Conservation (phyloP, 1,139 yeast genomes). For the Lipomyces yarrowii region DNA sequence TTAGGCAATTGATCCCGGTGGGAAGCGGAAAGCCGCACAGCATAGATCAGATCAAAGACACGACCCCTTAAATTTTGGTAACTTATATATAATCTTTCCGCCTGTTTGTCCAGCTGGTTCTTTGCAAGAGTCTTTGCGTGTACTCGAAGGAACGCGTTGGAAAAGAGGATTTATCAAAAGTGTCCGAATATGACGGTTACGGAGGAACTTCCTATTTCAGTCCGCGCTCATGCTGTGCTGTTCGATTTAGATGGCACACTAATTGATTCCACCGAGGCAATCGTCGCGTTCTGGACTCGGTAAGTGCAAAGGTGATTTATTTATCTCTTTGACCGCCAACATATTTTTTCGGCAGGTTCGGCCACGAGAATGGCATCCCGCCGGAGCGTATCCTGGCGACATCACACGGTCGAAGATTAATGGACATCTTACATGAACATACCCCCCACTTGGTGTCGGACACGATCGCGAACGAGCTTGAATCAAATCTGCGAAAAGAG, state of each 20-base stretch:
- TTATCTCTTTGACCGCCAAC: not conserved
- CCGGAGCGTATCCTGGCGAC: slow-evolving; percentile 70
- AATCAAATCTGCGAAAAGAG: slow-evolving; percentile 69
- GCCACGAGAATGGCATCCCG: slow-evolving; percentile 69
- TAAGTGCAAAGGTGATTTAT: not conserved
- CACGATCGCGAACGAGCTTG: slow-evolving; percentile 68
- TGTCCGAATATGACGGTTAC: not conserved
- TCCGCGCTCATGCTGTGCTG: slow-evolving; percentile 42
- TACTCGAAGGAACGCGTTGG: too few relatives aligned
- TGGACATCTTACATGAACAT: slow-evolving; percentile 72
- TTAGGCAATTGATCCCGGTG: too few relatives aligned
- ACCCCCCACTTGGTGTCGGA: slow-evolving; percentile 73
- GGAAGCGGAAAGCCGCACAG: too few relatives aligned
- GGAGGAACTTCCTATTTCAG: not conserved
- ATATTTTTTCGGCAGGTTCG: slow-evolving; percentile 73
- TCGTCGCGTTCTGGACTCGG: slow-evolving; percentile 37
- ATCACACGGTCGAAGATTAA: slow-evolving; percentile 82
- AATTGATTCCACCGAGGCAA: slow-evolving; percentile 79
- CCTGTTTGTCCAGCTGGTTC: too few relatives aligned
- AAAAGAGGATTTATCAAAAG: too few relatives aligned
- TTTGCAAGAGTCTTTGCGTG: too few relatives aligned
- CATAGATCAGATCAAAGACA: too few relatives aligned
- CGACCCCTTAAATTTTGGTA: too few relatives aligned
- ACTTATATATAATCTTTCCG: too few relatives aligned
- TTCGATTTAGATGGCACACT: slow-evolving; percentile 88